phyloP scores from a whole-genome alignment of 106 monocot species.

The Platanthera guangdongensis region DNA sequence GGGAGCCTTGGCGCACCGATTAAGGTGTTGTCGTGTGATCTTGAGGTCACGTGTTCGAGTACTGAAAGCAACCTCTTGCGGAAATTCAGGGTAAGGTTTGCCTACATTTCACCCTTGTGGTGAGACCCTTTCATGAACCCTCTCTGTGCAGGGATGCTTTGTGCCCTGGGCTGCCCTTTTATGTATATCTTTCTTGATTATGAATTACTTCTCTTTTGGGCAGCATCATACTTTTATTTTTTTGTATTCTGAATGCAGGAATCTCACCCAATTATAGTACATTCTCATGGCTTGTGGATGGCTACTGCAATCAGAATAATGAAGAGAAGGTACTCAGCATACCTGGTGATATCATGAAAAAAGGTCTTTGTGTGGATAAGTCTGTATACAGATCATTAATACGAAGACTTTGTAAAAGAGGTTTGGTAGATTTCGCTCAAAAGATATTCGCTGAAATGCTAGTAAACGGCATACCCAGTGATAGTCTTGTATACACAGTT shows the following conservation, averaged over 20 bases:
- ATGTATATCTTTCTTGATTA: background rate
- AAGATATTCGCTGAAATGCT: slow-evolving; percentile 46
- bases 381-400: slow-evolving; percentile 80
- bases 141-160: too few relatives aligned
- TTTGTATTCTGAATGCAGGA: slow-evolving; percentile 32
- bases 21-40: too few relatives aligned
- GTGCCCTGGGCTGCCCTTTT: background rate
- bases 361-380: slow-evolving; percentile 55
- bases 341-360: slow-evolving; percentile 55
- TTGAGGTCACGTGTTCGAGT: too few relatives aligned
- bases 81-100: too few relatives aligned
- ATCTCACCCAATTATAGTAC: slow-evolving; percentile 68
- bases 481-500: slow-evolving; percentile 44
- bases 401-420: slow-evolving; percentile 73
- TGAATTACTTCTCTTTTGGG: background rate
- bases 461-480: slow-evolving; percentile 42
- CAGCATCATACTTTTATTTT: background rate
- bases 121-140: too few relatives aligned
- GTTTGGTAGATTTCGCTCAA: slow-evolving; percentile 51
- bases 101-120: too few relatives aligned
- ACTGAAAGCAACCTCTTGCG: too few relatives aligned
- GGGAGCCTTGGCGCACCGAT: too few relatives aligned
- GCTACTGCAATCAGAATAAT: slow-evolving; percentile 71
- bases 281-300: slow-evolving; percentile 90
- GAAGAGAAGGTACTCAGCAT: slow-evolving; percentile 51